Evolutionary conservation across 1,139 yeast genomes (phyloP), one percentile per base, ranked within the genome.

Genomic region (Hansenula anomala): DNA sequence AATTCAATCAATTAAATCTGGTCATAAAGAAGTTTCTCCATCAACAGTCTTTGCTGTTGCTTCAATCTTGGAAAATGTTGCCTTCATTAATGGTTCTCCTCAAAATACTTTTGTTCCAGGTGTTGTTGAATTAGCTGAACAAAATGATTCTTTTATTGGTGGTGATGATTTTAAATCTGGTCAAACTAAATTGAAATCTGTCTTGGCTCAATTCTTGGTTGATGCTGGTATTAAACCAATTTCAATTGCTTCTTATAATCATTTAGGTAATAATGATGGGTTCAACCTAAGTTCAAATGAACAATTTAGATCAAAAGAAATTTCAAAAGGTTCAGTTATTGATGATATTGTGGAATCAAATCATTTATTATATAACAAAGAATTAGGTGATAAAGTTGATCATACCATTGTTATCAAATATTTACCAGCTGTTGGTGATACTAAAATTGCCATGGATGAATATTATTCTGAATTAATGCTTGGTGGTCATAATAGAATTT

Each of bases 151-250:
- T 28, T 87, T 84, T 61, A 88, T 90, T 58, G 97, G 96, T 45
- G 97, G 97, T 58, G 97, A 90, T 64, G 97, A 90, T 66, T 90
- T 90, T 76, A 90, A 90, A 73, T 80, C 92, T 56, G 97, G 97
- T 45, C 97, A 90, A 71, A 90, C 97, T 49, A 90, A 90, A 69
- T 69, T 90, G 59, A 90, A 90, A 71, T 88, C 96, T 19, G 97
- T 90, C 20, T 74, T 90, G 64, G 96, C 97, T 18, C 97, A 90
- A 69, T 90, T 83, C 64, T 74, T 90, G 56, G 97, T 90, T 44
- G 97, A 90, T 64, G 97, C 97, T 35, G 97, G 97, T 70, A 90
- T 90, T 64, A 84, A 87, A 66, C 97, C 97, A 33, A 71, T 85
- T 34, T 88, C 96, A 24, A 85, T 90, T 62, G 97, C 97, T 29